Evolutionary conservation across 2,329 filamentous ascomycete genomes (phyloP), one percentile per base, ranked within the genome.

Genomic region (Alternaria sp.): DNA sequence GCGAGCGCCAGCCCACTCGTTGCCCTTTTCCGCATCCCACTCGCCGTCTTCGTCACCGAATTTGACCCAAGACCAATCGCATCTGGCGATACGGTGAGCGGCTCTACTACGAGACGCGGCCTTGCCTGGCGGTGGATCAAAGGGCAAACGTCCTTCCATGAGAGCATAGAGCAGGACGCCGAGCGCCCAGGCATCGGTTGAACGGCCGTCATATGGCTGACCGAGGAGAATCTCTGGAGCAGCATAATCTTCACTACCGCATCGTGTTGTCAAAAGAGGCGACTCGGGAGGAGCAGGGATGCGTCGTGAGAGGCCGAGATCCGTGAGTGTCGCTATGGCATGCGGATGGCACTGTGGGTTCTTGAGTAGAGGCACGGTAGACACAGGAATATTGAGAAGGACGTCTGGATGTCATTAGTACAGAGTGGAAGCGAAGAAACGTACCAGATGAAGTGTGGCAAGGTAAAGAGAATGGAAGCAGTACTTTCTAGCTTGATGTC

Each of bases 401-500:
- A 97, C 93, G 79, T 98, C 93, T 96, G 75, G 56, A 59, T 69
- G 21, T 20, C 56, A 73, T 79, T 75, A 79, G 76, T 77, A 68
- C 60, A 49, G 61, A 67, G 63, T 60, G 61, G 55, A 65, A 56
- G 65, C 63, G 50, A 71, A 56, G 60, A 55, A 64, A 72, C 68
- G 69, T 71, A 75, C 72, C 63, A 67, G 20, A 33, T 47, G 45
- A 51, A 37, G 23, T 44, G 47, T 26, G 46, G 60, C 47, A 59
- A 47, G 51, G 61, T 55, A 63, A 49, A 70, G 63, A 64, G 71
- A 55, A 37, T 63, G 68, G 67, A 67, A 68, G 64, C 85, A 90
- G 82, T 87, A 96, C 92, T 99, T 85, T 99, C 96, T 63, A 99
- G 89, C 82, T 99, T 99, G 81, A 99, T 96, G 80, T 99, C 96